Evolutionary conservation across 306 rosid species (phyloP), one percentile per base, ranked within the genome.

Genomic region (Rubus parviflorus): DNA sequence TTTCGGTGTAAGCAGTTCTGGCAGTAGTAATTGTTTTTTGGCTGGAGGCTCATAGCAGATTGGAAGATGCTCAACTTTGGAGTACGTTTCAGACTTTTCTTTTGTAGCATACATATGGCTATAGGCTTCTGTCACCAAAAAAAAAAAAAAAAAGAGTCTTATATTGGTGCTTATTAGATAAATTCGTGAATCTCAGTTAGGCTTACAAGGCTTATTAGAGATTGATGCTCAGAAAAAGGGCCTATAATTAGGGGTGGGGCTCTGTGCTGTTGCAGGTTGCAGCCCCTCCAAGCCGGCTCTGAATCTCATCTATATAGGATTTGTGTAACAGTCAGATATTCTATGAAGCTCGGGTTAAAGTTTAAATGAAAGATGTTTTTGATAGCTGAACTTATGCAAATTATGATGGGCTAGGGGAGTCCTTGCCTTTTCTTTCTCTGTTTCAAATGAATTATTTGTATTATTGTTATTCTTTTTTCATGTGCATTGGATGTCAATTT

Each of bases 21-120:
- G 87, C 51, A 83, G 91, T 77, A 88, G 87, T 68, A 84, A 76
- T 69, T 80, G 88, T 87, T 93, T 78, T 85, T 77, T 84, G 53
- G 70, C 80, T 37, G 80, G 87, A 61, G 81, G 77, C 77, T 86
- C 83, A 30, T 88, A 85, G 77, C 63, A 64, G 75, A 9, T n/a
- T 16, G 67, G 58, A 80, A 72, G 79, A 68, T 48, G 66, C 52
- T 56, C 73, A 64, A 51, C 75, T 74, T 61, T 37, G 35, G 47
- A 64, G 52, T 48, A 64, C 73, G 22, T 70, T 40, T 73, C 13
- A 49, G 11, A 41, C 30, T 12, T 73, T 74, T 14, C 57, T 46
- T 74, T 30, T 74, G 37, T 74, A 30, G 58, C 10, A 17, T 17
- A n/a, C 3, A 15, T 22, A 16, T 38, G 25, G 48, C 48, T 43